A percentile compares a stretch with the other conserved stretches of the same genome.
phyloP scores from a whole-genome alignment of 2,329 filamentous ascomycete species.

The Claviceps cyperi region DNA sequence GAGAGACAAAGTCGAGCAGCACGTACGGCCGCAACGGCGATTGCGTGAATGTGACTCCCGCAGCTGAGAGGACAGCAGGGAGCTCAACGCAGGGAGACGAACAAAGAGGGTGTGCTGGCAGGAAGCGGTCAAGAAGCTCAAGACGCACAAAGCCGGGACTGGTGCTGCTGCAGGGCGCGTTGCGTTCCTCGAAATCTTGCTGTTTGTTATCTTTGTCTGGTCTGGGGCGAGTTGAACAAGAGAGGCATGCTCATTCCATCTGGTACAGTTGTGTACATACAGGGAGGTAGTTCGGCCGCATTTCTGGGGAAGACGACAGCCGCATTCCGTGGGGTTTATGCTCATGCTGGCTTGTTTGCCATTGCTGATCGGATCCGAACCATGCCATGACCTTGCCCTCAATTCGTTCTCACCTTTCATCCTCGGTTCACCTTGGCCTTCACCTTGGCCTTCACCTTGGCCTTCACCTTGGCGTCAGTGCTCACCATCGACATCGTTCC shows the following conservation, averaged over 20 bases:
- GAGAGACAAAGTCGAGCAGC: background rate
- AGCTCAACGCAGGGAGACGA: background rate
- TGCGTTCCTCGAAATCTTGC: background rate
- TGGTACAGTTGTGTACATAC: background rate
- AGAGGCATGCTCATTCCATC: background rate
- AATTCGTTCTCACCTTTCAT: too few species aligned
- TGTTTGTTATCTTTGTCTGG: background rate
- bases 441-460: background rate
- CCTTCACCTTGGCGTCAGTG: background rate
- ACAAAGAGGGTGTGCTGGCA: background rate
- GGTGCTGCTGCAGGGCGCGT: background rate
- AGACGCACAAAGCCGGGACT: background rate
- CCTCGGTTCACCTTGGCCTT: background rate
- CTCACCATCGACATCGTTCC: background rate
- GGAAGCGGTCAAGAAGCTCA: slow-evolving; percentile 3
- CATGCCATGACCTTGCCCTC: too few species aligned
- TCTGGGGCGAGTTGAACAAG: background rate
- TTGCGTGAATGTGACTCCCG: too few species aligned
- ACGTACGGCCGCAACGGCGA: too few species aligned
- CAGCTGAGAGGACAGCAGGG: too few species aligned
- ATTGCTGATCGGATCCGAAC: too few species aligned
- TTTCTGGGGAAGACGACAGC: background rate
- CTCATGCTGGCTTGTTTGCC: too few species aligned
- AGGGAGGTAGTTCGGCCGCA: background rate
- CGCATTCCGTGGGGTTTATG: background rate